Evolutionary conservation across 257 asterid species (phyloP), one percentile per base, ranked within the genome.

Genomic region (Rhazya stricta): DNA sequence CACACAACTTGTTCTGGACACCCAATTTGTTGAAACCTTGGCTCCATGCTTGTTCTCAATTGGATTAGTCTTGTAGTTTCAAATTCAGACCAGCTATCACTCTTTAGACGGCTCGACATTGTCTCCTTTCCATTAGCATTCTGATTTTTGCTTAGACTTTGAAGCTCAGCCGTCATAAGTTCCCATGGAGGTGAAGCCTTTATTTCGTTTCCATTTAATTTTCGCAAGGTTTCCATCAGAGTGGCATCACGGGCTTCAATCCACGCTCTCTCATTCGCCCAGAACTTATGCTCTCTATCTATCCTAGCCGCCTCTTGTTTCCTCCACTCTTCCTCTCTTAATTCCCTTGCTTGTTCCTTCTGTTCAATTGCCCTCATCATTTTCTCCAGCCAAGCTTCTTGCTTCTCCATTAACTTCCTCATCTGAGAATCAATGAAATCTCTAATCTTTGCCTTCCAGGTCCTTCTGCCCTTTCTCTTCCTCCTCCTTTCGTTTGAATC

Each of bases 201-300:
- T 7, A 73, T 8, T 68, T 79, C 94, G 37, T 78, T 86, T 4
- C 89, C 87, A 2, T 85, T 70, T 37, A 94, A 7, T 41, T 86
- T 89, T 15, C 81, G 83, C 67, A 92, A 56, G 0, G 96, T 89
- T 36, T 89, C 91, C 92, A 92, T 85, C n/a, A 91, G 60, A 0
- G 96, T 82, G 0, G 88, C 79, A 29, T 92, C 97, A 0, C 96
- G 87, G 0, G 92, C 90, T 83, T 89, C 96, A 50, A 95, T 92
- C 99, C 96, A 91, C 0, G 88, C 90, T 30, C 96, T 85, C 76
- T 92, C 98, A 16, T 72, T 79, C 8, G 96, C 97, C 99, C 99
- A 95, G 56, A 88, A 87, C 61, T 81, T 85, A 34, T 91, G 96
- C 76, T 91, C 96, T 23, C 87, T 82, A 8, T 95, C 99, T 2